Evolutionary conservation across 2,329 filamentous ascomycete genomes (phyloP).

Genomic region (Capronia coronata): DNA sequence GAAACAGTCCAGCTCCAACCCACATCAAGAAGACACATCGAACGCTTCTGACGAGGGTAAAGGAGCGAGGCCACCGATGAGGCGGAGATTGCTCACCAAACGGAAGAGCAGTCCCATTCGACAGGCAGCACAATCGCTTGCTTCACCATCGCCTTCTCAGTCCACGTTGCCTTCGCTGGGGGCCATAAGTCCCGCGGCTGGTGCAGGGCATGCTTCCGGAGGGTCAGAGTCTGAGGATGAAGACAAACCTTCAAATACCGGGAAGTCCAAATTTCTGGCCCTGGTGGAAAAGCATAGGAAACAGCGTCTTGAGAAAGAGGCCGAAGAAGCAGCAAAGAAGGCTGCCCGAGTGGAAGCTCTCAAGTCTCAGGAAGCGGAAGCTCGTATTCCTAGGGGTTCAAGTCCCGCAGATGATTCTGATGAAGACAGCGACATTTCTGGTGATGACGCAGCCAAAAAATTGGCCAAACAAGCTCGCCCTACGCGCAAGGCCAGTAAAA

Average conservation of each 20-base stretch:
- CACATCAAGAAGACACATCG: background rate
- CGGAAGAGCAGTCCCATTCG: slow-evolving; percentile 33
- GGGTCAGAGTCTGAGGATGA: slow-evolving; percentile 26
- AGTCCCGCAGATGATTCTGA: slow-evolving; percentile 38
- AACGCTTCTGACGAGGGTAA: slow-evolving; percentile 23
- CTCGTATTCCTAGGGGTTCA: slow-evolving; percentile 29
- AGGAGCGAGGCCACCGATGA: slow-evolving; percentile 31
- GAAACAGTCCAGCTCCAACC: background rate
- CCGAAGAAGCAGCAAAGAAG: slow-evolving; percentile 42
- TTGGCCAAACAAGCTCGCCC: slow-evolving; percentile 57
- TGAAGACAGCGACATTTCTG: slow-evolving; percentile 52
- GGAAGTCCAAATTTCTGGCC: slow-evolving; percentile 60
- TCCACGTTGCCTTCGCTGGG: slow-evolving; percentile 34
- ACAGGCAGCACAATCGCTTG: background rate
- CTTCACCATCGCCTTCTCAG: slow-evolving; percentile 31
- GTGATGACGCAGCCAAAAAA: slow-evolving; percentile 58
- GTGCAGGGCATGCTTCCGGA: slow-evolving; percentile 21
- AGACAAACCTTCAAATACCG: slow-evolving; percentile 28
- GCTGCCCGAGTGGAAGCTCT: slow-evolving; percentile 32
- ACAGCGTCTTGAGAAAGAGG: slow-evolving; percentile 63
- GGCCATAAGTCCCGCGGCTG: slow-evolving; percentile 7
- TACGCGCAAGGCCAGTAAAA: slow-evolving; percentile 83
- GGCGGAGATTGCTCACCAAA: slow-evolving; percentile 31
- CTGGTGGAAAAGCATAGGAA: slow-evolving; percentile 67
- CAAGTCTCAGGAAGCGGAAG: slow-evolving; percentile 26